Evolutionary conservation across 495 filamentous ascomycete species (phyloP).

Genomic region (Xylaria venustula): DNA sequence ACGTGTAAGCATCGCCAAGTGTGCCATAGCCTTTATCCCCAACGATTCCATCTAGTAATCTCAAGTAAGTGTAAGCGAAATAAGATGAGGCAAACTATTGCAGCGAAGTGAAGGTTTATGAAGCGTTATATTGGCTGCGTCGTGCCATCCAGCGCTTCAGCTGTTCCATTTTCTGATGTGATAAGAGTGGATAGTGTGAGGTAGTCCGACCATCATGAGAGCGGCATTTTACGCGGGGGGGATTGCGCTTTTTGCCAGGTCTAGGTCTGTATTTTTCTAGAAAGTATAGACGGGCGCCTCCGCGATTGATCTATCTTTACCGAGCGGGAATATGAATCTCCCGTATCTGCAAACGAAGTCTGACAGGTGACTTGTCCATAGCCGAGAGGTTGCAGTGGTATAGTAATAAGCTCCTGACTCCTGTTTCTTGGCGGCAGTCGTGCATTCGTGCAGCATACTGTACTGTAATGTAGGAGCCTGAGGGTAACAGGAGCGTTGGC

Average conservation of each 20-base stretch:
- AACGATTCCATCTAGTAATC: conserved; percentile 9
- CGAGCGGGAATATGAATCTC: neutral
- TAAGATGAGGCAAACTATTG: conserved; percentile 2
- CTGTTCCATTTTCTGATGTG: neutral
- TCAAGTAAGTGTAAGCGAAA: conserved; percentile 4
- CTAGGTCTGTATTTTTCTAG: too few relatives aligned
- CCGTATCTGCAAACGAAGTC: neutral
- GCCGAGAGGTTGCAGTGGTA: neutral
- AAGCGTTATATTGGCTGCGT: conserved; percentile 6
- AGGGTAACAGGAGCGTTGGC: too few relatives aligned
- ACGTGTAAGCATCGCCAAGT: too few relatives aligned
- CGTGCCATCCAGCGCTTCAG: neutral
- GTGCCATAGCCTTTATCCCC: neutral
- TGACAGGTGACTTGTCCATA: conserved; percentile 3
- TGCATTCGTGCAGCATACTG: too few relatives aligned
- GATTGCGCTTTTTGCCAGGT: too few relatives aligned
- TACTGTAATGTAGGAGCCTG: too few relatives aligned
- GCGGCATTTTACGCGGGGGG: too few relatives aligned
- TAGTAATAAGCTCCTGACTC: neutral
- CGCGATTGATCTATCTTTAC: neutral
- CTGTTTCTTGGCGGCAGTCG: neutral
- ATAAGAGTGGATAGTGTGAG: conserved; percentile 1
- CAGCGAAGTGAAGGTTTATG: neutral
- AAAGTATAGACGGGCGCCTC: neutral
- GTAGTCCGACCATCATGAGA: conserved; percentile 13